A percentile compares a stretch with the other conserved stretches of the same genome.
Evolutionary conservation across 2,329 filamentous ascomycete genomes (phyloP).

Genomic region (Fusarium xyrophilum): DNA sequence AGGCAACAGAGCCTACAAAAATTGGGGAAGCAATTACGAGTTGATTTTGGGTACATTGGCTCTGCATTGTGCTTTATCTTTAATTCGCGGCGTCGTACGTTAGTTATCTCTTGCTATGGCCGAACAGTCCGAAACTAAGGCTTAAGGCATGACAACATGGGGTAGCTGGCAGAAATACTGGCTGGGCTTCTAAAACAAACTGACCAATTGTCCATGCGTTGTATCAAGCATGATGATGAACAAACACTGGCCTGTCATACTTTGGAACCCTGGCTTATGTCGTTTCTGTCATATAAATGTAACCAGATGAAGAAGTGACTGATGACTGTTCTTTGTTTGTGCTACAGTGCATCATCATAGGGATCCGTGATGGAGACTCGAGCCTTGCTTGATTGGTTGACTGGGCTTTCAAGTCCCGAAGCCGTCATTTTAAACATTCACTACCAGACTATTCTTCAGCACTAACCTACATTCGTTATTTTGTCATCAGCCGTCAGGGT

Average conservation of each 20-base stretch:
- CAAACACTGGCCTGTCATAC: conserved; percentile 10
- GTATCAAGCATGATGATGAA: conserved; percentile 11
- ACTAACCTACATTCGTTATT: background rate
- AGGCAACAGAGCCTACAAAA: background rate
- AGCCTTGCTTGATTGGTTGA: conserved; percentile 3
- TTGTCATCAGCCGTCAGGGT: background rate
- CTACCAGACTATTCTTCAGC: background rate
- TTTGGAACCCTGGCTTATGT: conserved; percentile 11
- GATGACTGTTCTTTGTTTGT: conserved; percentile 4
- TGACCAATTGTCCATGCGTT: conserved; percentile 6
- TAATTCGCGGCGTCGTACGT: conserved; percentile 11
- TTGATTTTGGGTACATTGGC: background rate
- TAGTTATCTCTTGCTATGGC: conserved; percentile 6
- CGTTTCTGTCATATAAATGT: conserved; percentile 1
- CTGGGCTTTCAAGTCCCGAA: background rate
- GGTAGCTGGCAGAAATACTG: conserved; percentile 27
- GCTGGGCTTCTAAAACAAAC: conserved; percentile 22
- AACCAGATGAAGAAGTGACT: background rate
- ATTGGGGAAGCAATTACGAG: conserved; percentile 7
- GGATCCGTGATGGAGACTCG: conserved; percentile 22
- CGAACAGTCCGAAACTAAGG: conserved; percentile 19
- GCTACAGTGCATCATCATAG: conserved; percentile 24
- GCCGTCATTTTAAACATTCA: background rate
- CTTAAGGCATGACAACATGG: conserved; percentile 22
- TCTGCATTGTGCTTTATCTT: conserved; percentile 10